Evolutionary conservation across 1,284 basidiomycete genomes (phyloP), one percentile per base, ranked within the genome.

Genomic region (Pyrrhoderma noxium): DNA sequence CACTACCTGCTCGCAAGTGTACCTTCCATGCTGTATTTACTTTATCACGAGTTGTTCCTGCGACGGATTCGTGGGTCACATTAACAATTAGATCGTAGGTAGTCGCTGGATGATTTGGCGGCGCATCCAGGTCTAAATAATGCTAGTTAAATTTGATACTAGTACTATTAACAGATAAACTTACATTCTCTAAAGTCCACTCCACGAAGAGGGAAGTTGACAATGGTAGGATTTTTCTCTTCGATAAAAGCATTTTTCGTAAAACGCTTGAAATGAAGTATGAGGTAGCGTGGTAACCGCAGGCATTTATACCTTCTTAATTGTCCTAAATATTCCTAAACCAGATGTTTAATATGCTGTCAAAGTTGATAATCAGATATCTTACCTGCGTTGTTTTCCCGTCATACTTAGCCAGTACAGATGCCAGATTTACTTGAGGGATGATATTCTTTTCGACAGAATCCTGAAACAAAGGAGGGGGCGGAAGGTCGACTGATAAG

Each of bases 191-290:
- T 72, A 66, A 98, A 85, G 67, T 98, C 93, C 18, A 99, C 77
- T 0, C 93, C 93, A 52, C 90, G 80, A 41, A 97, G 76, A 9
- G 93, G 93, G 64, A 97, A 99, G 64, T 96, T 98, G 60, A 99
- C 90, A 55, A 99, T 94, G 1, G 96, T 99, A 2, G 94, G 94
- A 64, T 99, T 99, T 67, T 97, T 95, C 68, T 99, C 95, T 67
- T 98, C 95, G 1, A 97, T 92, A 62, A 99, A 98, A 48, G 80
- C 80, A 67, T 99, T 99, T 67, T 92, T 96, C n/a, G 92, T 96
- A 69, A 99, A 99, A 27, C 96, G 82, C 64, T 95, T 98, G 73
- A 89, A 95, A 66, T 97, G 92, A 21, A 98, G 73, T 60, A 99
- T 89, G 59, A 99, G 82, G 65, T 94, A 98, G 39, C 79, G 90